phyloP scores from a whole-genome alignment of 768 basidiomycete species.

The Hebeloma cylindrosporum region DNA sequence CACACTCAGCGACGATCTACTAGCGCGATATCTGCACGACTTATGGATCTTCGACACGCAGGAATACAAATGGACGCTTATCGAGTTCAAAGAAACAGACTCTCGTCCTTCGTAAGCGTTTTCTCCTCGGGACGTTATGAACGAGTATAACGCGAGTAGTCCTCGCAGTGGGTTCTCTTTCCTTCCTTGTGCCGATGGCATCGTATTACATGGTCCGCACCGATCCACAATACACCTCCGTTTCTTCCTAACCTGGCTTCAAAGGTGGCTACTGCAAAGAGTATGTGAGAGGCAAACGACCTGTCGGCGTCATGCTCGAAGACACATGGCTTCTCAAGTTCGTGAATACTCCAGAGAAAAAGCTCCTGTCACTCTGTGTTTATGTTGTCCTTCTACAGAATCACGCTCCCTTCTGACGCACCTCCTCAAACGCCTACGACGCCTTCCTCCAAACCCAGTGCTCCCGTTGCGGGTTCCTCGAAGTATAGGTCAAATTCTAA shows the following conservation, averaged over 20 bases:
- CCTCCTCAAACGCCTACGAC: constrained; percentile 12
- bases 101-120: constrained; percentile 65
- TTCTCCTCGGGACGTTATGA: background rate
- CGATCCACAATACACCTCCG: background rate
- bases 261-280: constrained; percentile 90
- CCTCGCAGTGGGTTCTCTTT: constrained; percentile 86
- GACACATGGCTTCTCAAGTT: constrained; percentile 88
- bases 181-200: constrained; percentile 72
- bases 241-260: background rate
- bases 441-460: constrained; percentile 14
- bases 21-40: constrained; percentile 81
- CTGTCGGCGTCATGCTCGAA: constrained; percentile 83
- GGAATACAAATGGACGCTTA: constrained; percentile 81
- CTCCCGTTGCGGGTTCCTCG: constrained; percentile 2
- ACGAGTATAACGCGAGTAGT: constrained; percentile 31
- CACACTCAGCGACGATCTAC: background rate
- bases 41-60: constrained; percentile 86
- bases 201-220: constrained; percentile 73
- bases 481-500: constrained; percentile 29
- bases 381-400: constrained; percentile 12
- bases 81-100: constrained; percentile 73
- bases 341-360: constrained; percentile 16
- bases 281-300: constrained; percentile 81
- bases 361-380: background rate
- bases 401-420: constrained; percentile 22